Conservation (phyloP, 768 basidiomycete genomes). For the Sporobolomyces pararoseus region DNA sequence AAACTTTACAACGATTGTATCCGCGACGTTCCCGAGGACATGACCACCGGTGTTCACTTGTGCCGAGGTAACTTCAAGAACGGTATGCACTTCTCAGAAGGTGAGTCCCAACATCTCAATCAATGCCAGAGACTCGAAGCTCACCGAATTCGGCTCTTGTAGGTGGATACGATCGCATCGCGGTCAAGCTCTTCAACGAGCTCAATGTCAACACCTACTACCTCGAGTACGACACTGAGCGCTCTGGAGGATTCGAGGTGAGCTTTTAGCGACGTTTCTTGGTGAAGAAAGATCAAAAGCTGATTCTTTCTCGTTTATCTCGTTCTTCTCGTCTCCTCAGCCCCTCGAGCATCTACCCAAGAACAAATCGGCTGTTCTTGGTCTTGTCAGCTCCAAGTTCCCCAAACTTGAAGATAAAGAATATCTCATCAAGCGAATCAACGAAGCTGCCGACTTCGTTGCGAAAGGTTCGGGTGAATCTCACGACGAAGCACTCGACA, state of each 20-base stretch:
- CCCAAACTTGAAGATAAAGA: constrained; percentile 57
- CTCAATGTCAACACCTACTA: constrained; percentile 44
- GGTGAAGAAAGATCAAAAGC: no score
- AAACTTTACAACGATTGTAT: constrained; percentile 56
- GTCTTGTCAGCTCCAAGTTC: constrained; percentile 46
- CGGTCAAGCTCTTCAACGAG: constrained; percentile 46
- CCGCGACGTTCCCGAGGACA: constrained; percentile 41
- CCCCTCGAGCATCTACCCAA: constrained; percentile 45
- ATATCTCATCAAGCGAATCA: constrained; percentile 56
- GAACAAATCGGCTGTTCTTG: constrained; percentile 45
- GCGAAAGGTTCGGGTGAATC: constrained; percentile 54
- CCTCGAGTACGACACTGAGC: constrained; percentile 47
- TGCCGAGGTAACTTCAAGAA: constrained; percentile 43
- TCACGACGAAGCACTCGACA: constrained; percentile 56
- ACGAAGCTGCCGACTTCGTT: constrained; percentile 58
- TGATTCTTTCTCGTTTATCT: not conserved
- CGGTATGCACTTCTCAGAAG: constrained; percentile 1
- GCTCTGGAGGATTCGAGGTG: constrained; percentile 45
- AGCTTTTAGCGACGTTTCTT: not conserved
- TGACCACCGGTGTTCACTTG: constrained; percentile 46
- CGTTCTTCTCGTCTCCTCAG: constrained; percentile 4
- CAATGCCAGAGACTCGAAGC: no score
- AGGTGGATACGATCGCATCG: constrained; percentile 47
- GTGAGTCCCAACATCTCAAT: not conserved
- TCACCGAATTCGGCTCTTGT: no score